A percentile compares a stretch with the other conserved stretches of the same genome.
Conservation (phyloP, 2,329 filamentous ascomycete genomes). For the Colletotrichum kahawae region DNA sequence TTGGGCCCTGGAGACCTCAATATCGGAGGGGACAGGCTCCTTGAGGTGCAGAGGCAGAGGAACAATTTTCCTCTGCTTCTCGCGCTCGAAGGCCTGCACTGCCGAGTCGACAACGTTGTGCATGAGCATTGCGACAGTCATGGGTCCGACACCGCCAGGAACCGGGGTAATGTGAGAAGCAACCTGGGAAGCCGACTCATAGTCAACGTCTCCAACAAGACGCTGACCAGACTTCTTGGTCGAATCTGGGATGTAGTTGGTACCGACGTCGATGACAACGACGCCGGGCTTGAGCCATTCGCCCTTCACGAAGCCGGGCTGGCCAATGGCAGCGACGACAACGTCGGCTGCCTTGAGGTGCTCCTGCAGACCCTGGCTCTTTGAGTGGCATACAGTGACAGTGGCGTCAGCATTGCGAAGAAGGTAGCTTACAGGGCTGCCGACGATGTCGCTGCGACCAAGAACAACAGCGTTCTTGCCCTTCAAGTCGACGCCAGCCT, state of each 20-base stretch:
- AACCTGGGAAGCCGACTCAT: conserved; percentile 80
- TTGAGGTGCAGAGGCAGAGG: conserved; percentile 84
- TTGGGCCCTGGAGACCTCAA: conserved; percentile 87
- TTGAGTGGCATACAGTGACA: conserved; percentile 94
- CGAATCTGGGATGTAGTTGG: conserved; percentile 89
- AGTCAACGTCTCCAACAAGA: conserved; percentile 95
- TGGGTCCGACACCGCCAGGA: conserved; percentile 94
- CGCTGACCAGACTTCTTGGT: conserved; percentile 92
- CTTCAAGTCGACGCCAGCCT: conserved; percentile 79
- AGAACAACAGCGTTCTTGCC: conserved; percentile 96
- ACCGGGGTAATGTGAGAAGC: conserved; percentile 95
- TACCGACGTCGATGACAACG: conserved; percentile 98
- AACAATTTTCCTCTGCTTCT: conserved; percentile 79
- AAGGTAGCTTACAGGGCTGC: conserved; percentile 94
- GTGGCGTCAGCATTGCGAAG: conserved; percentile 96
- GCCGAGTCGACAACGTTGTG: conserved; percentile 94
- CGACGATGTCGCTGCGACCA: conserved; percentile 95
- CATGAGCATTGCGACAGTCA: conserved; percentile 98
- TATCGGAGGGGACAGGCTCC: conserved; percentile 91
- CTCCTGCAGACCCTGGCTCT: conserved; percentile 74
- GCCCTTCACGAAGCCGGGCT: conserved; percentile 86
- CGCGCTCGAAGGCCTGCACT: conserved; percentile 78
- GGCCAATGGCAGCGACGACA: conserved; percentile 89
- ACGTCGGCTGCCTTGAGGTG: conserved; percentile 87
- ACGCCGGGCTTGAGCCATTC: conserved; percentile 94